Conservation (phyloP, 768 basidiomycete genomes). For the Cantharellus cinnabarinus region DNA sequence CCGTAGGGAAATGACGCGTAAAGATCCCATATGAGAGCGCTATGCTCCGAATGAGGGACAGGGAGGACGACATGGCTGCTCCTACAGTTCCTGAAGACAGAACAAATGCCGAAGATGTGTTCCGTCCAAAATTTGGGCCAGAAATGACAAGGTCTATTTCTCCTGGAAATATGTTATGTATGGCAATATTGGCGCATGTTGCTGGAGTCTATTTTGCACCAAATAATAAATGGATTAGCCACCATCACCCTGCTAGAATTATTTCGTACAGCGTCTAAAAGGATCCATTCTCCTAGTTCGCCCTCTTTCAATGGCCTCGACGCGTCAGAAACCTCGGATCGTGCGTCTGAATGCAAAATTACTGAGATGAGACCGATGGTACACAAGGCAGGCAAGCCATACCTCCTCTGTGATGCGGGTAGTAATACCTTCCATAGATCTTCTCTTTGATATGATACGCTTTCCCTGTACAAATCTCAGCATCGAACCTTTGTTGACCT, state of each 20-base stretch:
- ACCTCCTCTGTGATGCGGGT: slow-evolving; percentile 27
- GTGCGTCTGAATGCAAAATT: slow-evolving; percentile 23
- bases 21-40: slow-evolving; percentile 80
- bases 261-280: slow-evolving; percentile 54
- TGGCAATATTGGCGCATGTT: slow-evolving; percentile 73
- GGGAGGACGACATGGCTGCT: slow-evolving; percentile 62
- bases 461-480: slow-evolving; percentile 32
- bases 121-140: slow-evolving; percentile 71
- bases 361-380: too few relatives aligned
- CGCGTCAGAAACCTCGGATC: slow-evolving; percentile 41
- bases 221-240: too few relatives aligned
- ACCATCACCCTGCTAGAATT: background rate
- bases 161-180: slow-evolving; percentile 73
- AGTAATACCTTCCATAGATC: slow-evolving; percentile 52
- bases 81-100: slow-evolving; percentile 87
- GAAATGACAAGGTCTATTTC: slow-evolving; percentile 83
- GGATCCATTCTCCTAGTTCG: slow-evolving; percentile 79
- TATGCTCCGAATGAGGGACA: slow-evolving; percentile 53
- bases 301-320: slow-evolving; percentile 51
- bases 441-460: slow-evolving; percentile 63
- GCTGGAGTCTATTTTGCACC: slow-evolving; percentile 47
- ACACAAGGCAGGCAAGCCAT: too few relatives aligned
- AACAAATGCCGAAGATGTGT: slow-evolving; percentile 73
- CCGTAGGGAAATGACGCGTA: slow-evolving; percentile 38
- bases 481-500: background rate